A percentile compares a stretch with the other conserved stretches of the same genome.
phyloP scores from a whole-genome alignment of 331 rosid genomes.

The Erythrophleum ivorense region DNA sequence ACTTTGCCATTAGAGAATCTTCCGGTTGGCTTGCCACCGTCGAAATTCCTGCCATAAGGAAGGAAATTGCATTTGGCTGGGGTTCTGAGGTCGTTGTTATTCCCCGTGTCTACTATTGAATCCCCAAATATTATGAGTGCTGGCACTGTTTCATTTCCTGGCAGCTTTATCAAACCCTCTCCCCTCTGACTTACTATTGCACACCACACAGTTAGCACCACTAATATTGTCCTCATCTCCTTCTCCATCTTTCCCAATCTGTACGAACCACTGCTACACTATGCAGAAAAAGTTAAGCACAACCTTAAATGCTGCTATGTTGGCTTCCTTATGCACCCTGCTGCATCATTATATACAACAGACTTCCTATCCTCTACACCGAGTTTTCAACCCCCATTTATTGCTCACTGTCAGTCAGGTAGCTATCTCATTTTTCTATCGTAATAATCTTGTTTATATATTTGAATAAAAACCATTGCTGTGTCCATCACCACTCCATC shows the following conservation, averaged over 20 bases:
- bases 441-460: no score
- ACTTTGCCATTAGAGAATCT: slow-evolving; percentile 57
- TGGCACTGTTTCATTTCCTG: slow-evolving; percentile 39
- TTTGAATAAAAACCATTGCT: not conserved
- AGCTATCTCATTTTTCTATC: not conserved
- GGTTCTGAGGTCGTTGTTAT: slow-evolving; percentile 43
- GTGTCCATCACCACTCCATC: not conserved
- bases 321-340: no score
- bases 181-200: not conserved
- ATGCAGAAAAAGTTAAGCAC: not conserved
- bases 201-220: not conserved
- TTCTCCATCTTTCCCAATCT: not conserved
- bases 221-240: not conserved
- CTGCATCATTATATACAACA: not conserved
- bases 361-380: no score
- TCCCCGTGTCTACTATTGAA: slow-evolving; percentile 57
- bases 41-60: slow-evolving; percentile 53
- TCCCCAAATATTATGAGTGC: slow-evolving; percentile 54
- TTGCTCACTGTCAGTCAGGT: not conserved
- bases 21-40: slow-evolving; percentile 49
- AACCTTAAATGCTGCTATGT: not conserved
- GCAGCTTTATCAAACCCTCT: slow-evolving; percentile 16
- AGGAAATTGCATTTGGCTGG: slow-evolving; percentile 43
- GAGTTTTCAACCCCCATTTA: not conserved
- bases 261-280: not conserved